Evolutionary conservation across 306 rosid species (phyloP).

Genomic region (Sesbania bispinosa): DNA sequence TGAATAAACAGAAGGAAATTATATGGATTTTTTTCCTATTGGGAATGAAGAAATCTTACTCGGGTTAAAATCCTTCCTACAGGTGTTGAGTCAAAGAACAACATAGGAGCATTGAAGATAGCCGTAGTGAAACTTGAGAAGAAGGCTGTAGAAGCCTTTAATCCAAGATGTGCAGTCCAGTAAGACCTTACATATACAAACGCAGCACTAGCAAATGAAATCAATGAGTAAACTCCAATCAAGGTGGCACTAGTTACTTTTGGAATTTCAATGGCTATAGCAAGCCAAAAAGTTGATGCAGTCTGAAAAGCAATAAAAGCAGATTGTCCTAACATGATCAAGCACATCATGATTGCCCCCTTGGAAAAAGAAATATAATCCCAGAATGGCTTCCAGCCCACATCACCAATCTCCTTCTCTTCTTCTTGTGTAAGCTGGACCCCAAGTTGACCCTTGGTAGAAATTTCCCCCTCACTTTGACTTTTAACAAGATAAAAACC

Average conservation of each 20-base stretch:
- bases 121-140: conserved; percentile 56
- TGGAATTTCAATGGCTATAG: conserved; percentile 57
- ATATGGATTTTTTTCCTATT: not conserved
- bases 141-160: conserved; percentile 72
- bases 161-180: conserved; percentile 46
- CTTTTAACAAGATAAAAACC: conserved; percentile 19
- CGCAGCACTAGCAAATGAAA: conserved; percentile 46
- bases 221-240: conserved; percentile 52
- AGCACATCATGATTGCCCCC: conserved; percentile 35
- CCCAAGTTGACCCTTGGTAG: conserved; percentile 27
- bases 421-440: conserved; percentile 72
- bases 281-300: conserved; percentile 66
- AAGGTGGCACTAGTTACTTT: conserved; percentile 36
- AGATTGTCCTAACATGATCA: conserved; percentile 19
- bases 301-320: conserved; percentile 49
- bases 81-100: conserved; percentile 83
- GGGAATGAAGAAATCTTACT: conserved; percentile 37
- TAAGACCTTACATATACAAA: conserved; percentile 46
- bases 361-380: conserved; percentile 52
- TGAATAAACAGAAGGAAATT: not conserved
- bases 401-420: conserved; percentile 62
- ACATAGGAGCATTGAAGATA: conserved; percentile 80
- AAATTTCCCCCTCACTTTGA: conserved; percentile 34
- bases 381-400: conserved; percentile 67
- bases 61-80: conserved; percentile 75